These are phyloP conservation scores for Paraconiothyrium sp. DNA, from an alignment of 2,329 filamentous ascomycete species.

Conservation along the genomic window DNA sequence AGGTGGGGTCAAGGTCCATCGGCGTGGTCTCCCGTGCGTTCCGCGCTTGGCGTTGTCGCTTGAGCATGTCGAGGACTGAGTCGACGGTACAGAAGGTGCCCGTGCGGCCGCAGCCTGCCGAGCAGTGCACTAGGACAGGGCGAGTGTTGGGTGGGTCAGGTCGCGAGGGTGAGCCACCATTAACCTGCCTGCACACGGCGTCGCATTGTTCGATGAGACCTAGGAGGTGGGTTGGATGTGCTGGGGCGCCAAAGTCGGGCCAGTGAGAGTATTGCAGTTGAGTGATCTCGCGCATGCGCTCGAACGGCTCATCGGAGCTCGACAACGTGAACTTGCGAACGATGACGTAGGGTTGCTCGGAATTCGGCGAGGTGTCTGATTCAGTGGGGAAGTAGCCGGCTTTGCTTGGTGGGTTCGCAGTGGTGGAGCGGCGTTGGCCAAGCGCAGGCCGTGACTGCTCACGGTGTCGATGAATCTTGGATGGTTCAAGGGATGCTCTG, in stretches of 20 bases:
- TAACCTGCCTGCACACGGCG: slow-evolving; percentile 67
- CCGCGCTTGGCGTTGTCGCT: slow-evolving; percentile 72
- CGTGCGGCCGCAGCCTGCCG: slow-evolving; percentile 92
- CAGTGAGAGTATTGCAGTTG: slow-evolving; percentile 95
- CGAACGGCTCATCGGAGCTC: slow-evolving; percentile 80
- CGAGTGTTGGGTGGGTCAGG: slow-evolving; percentile 63
- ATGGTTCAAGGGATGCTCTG: slow-evolving; percentile 76
- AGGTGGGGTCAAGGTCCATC: slow-evolving; percentile 54
- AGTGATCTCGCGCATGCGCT: slow-evolving; percentile 88
- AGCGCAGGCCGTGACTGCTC: slow-evolving; percentile 45
- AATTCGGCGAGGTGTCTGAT: slow-evolving; percentile 37
- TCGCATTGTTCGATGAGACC: slow-evolving; percentile 90
- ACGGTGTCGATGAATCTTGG: slow-evolving; percentile 59
- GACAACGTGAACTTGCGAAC: slow-evolving; percentile 88
- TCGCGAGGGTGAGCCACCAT: slow-evolving; percentile 62
- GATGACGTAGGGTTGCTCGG: slow-evolving; percentile 77
- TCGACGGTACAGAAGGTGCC: slow-evolving; percentile 98
- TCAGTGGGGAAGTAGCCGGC: slow-evolving; percentile 40
- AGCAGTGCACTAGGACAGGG: slow-evolving; percentile 93
- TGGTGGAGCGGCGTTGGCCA: slow-evolving; percentile 49
- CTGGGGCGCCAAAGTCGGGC: slow-evolving; percentile 95
- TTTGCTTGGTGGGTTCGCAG: slow-evolving; percentile 32
- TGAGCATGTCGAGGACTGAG: slow-evolving; percentile 94
- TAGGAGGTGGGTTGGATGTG: slow-evolving; percentile 85
- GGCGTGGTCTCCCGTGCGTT: slow-evolving; percentile 48